Conservation (phyloP, 192 early-diverging fungal species). For the Phlyctochytrium planicorne region DNA sequence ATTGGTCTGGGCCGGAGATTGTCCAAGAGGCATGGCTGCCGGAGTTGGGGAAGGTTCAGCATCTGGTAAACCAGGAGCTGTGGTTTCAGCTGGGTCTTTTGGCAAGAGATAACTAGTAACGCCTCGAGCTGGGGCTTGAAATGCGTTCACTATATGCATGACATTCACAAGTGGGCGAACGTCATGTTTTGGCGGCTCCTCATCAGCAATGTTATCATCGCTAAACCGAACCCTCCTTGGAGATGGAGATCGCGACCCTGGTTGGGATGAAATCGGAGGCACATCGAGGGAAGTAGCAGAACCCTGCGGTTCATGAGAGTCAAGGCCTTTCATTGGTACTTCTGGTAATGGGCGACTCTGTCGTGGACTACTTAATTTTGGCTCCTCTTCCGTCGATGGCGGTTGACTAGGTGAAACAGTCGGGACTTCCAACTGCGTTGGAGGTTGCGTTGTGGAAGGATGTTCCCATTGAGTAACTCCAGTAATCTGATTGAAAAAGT, state of each 20-base stretch:
- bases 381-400: too few relatives aligned
- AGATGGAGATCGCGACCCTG: neutral
- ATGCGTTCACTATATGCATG: too few relatives aligned
- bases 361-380: too few relatives aligned
- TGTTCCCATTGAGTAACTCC: constrained; percentile 21
- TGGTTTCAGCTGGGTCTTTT: too few relatives aligned
- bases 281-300: neutral
- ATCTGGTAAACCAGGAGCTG: too few relatives aligned
- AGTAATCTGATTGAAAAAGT: constrained; percentile 18
- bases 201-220: neutral
- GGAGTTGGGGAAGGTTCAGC: too few relatives aligned
- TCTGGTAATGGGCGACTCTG: neutral
- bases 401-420: too few relatives aligned
- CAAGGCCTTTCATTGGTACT: neutral
- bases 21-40: too few relatives aligned
- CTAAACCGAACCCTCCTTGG: neutral
- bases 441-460: constrained; percentile 10
- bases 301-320: neutral
- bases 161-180: too few relatives aligned
- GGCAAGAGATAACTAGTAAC: neutral
- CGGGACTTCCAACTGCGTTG: too few relatives aligned
- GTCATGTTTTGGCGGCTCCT: too few relatives aligned
- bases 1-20: too few relatives aligned
- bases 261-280: neutral
- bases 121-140: neutral